Evolutionary conservation across 2,329 filamentous ascomycete genomes (phyloP).

Genomic region (Pseudofabraea citricarpa): DNA sequence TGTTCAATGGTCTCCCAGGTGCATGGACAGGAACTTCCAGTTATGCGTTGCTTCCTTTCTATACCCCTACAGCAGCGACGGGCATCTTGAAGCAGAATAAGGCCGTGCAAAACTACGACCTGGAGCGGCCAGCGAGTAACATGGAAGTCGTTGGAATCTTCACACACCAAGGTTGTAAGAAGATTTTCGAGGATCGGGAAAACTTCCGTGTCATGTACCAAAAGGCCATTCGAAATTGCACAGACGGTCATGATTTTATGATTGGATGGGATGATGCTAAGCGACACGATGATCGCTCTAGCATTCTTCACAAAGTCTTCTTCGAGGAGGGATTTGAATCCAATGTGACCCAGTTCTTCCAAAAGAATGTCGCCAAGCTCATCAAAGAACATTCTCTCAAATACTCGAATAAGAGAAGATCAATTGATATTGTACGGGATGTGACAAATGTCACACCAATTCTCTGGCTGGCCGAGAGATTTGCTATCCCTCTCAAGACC

Average conservation of each 20-base stretch:
- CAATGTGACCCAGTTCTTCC: constrained; percentile 39
- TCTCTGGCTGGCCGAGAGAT: constrained; percentile 42
- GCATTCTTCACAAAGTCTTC: constrained; percentile 38
- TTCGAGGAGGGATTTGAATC: constrained; percentile 39
- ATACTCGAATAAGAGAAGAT: constrained; percentile 34
- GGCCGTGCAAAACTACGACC: constrained; percentile 39
- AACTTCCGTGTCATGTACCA: constrained; percentile 45
- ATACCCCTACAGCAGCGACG: constrained; percentile 42
- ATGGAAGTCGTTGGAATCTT: constrained; percentile 40
- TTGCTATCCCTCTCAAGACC: constrained; percentile 63
- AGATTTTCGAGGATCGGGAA: constrained; percentile 42
- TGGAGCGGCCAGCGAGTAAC: constrained; percentile 35
- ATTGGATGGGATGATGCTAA: constrained; percentile 39
- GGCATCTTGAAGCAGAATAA: constrained; percentile 42
- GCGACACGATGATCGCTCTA: constrained; percentile 35
- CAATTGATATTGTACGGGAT: constrained; percentile 55
- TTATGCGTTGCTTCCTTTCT: constrained; percentile 44
- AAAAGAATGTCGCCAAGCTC: constrained; percentile 34
- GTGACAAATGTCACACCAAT: constrained; percentile 61
- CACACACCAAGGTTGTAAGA: constrained; percentile 44
- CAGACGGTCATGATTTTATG: constrained; percentile 41
- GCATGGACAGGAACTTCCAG: constrained; percentile 43
- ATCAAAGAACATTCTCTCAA: constrained; percentile 42
- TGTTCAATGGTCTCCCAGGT: constrained; percentile 42
- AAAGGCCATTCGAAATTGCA: constrained; percentile 33